Percentiles rank a stretch among this genome's conserved stretches.
Conservation (phyloP, 2,329 filamentous ascomycete species). For the Cytospora piceae region DNA sequence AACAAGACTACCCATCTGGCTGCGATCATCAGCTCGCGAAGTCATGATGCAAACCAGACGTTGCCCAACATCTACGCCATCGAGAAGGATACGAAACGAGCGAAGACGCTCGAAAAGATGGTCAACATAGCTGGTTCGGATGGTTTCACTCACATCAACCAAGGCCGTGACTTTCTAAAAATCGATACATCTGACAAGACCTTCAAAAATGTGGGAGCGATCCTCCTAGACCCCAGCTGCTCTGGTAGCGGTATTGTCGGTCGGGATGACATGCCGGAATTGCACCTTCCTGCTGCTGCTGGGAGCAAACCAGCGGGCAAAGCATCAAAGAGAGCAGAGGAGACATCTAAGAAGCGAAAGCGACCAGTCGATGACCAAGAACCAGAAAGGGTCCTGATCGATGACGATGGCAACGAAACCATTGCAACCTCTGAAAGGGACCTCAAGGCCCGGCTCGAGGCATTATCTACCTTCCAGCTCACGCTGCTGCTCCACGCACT, state of each 20-base stretch:
- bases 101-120: conserved; percentile 83
- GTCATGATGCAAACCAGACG: conserved; percentile 39
- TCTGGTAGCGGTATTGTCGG: conserved; percentile 95
- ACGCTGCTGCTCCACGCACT: conserved; percentile 83
- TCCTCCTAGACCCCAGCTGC: conserved; percentile 92
- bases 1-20: conserved; percentile 97
- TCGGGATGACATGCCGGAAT: conserved; percentile 74
- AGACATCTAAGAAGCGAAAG: conserved; percentile 50
- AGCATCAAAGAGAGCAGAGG: conserved; percentile 29
- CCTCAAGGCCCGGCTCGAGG: conserved; percentile 66
- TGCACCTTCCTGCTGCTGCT: conserved; percentile 59
- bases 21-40: conserved; percentile 63
- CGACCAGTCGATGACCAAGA: conserved; percentile 42
- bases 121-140: conserved; percentile 75
- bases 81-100: conserved; percentile 73
- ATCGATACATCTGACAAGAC: conserved; percentile 66
- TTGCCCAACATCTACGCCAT: conserved; percentile 70
- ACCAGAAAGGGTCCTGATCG: conserved; percentile 47
- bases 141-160: conserved; percentile 66
- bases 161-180: conserved; percentile 80
- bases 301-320: conserved; percentile 27
- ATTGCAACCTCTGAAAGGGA: conserved; percentile 58
- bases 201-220: conserved; percentile 72
- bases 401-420: conserved; percentile 61
- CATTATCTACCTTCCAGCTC: conserved; percentile 81